Percentiles rank a stretch among this genome's conserved stretches.
These are phyloP conservation scores for Ceratobasidium sp. DNA, from an alignment of 1,284 basidiomycete genomes.

Conservation along the genomic window DNA sequence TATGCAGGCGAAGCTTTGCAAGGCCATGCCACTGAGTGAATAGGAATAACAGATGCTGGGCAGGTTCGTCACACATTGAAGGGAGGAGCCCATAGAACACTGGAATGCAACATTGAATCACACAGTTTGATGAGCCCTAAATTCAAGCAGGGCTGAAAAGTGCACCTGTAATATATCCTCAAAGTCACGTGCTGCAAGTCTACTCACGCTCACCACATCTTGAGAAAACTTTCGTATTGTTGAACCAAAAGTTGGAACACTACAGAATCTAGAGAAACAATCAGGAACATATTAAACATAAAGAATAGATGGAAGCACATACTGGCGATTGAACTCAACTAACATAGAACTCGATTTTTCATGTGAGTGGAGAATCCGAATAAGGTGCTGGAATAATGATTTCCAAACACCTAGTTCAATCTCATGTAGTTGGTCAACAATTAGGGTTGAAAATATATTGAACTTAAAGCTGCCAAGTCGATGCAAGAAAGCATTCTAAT, in stretches of 20 bases:
- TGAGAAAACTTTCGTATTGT: constrained; percentile 15
- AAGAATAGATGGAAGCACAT: background rate
- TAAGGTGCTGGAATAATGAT: constrained; percentile 51
- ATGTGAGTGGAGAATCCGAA: constrained; percentile 51
- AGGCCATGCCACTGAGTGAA: constrained; percentile 52
- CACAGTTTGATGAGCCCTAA: background rate
- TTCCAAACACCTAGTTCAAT: constrained; percentile 51
- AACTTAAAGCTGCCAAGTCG: constrained; percentile 37
- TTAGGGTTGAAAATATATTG: constrained; percentile 45
- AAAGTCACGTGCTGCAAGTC: constrained; percentile 39
- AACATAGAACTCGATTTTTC: constrained; percentile 4
- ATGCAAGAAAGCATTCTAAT: constrained; percentile 48
- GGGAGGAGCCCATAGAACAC: constrained; percentile 53
- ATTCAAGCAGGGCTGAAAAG: background rate
- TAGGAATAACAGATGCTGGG: constrained; percentile 51
- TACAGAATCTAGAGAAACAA: background rate
- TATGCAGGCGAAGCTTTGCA: constrained; percentile 54
- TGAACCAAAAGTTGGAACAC: constrained; percentile 3
- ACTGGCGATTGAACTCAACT: constrained; percentile 40
- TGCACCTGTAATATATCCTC: constrained; percentile 53
- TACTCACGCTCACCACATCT: constrained; percentile 21
- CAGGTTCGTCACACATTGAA: constrained; percentile 47
- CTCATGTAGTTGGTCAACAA: constrained; percentile 48
- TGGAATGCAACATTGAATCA: constrained; percentile 51
- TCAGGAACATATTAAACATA: background rate